These are phyloP conservation scores for Bipolaris zeicola DNA, from an alignment of 2,329 filamentous ascomycete species.

Conservation along the genomic window DNA sequence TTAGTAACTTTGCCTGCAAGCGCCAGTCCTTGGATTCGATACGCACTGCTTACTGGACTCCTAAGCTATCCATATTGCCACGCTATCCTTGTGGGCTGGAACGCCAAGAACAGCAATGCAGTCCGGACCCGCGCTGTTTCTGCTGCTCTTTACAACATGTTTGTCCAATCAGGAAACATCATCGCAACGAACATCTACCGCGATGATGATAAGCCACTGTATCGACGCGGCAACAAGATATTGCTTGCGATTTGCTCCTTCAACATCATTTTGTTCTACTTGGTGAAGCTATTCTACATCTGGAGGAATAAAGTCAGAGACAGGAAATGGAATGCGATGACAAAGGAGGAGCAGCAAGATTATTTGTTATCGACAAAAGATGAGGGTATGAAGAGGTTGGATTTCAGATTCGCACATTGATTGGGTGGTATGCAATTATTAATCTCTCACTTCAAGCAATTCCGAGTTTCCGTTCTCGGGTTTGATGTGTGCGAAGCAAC, in stretches of 20 bases:
- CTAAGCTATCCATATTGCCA: neutral
- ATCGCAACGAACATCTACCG: slow-evolving; percentile 57
- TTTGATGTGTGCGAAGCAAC: no score
- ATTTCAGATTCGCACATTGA: slow-evolving; percentile 41
- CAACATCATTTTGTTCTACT: neutral
- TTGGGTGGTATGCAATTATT: neutral
- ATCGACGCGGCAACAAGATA: slow-evolving; percentile 50
- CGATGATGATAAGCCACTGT: slow-evolving; percentile 52
- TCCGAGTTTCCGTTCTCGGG: no score
- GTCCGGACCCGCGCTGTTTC: slow-evolving; percentile 27
- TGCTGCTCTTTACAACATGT: slow-evolving; percentile 51
- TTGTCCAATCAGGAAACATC: slow-evolving; percentile 56
- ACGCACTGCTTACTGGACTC: neutral
- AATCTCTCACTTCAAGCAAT: no score
- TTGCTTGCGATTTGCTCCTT: neutral
- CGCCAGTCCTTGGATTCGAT: neutral
- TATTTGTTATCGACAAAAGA: slow-evolving; percentile 38
- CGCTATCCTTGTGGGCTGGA: neutral
- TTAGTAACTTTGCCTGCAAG: neutral
- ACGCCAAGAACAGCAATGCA: neutral
- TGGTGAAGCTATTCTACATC: neutral
- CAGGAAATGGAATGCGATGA: neutral
- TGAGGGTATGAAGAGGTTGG: slow-evolving; percentile 37
- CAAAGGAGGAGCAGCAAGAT: slow-evolving; percentile 13
- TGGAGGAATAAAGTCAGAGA: neutral